These are phyloP conservation scores for Apiospora aurea DNA, from an alignment of 2,329 filamentous ascomycete genomes.

Conservation along the genomic window DNA sequence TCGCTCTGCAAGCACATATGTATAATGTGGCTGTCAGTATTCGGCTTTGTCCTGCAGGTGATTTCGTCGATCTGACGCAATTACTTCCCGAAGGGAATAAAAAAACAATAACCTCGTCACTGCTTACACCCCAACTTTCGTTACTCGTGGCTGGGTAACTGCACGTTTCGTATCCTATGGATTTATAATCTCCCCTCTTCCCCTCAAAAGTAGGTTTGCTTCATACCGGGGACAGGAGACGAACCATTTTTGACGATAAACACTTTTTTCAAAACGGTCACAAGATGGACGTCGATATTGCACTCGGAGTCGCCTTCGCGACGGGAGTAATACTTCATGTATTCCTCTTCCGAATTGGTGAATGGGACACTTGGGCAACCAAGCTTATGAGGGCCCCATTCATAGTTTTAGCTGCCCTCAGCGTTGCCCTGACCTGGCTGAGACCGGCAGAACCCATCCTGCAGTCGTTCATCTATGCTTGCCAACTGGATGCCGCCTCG, in stretches of 20 bases:
- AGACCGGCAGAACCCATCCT: neutral
- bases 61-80: neutral
- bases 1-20: neutral
- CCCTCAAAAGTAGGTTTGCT: neutral
- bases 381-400: slow-evolving; percentile 3
- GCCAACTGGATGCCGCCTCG: neutral
- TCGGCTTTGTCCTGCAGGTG: neutral
- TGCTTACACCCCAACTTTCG: neutral
- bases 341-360: slow-evolving; percentile 24
- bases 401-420: neutral
- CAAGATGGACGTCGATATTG: neutral
- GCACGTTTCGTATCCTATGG: neutral
- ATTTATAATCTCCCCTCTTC: neutral
- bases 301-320: neutral
- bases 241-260: neutral
- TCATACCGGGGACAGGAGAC: neutral
- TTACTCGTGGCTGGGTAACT: neutral
- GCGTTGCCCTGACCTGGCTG: neutral
- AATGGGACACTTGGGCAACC: slow-evolving; percentile 23
- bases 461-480: neutral
- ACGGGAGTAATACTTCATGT: neutral
- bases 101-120: neutral
- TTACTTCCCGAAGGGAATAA: neutral
- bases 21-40: neutral
- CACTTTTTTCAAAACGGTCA: neutral